These are phyloP conservation scores for Erigeron canadensis DNA, from an alignment of 129 eudicot species.

Conservation along the genomic window DNA sequence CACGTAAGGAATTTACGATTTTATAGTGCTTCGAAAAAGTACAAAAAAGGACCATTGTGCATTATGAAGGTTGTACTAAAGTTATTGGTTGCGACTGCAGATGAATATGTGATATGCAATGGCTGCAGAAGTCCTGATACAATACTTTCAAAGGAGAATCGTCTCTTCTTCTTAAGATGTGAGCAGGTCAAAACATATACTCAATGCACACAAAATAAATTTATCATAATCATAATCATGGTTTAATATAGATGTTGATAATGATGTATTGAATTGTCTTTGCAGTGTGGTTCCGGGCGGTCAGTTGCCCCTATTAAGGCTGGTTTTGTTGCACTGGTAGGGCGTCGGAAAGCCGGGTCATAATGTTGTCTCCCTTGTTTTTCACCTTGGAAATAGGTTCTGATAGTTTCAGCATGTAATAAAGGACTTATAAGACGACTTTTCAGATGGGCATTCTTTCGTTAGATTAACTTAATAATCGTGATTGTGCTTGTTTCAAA, in stretches of 20 bases:
- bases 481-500: background rate
- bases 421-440: background rate
- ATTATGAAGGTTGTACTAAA: background rate
- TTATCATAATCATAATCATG: background rate
- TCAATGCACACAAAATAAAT: background rate
- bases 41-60: background rate
- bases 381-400: background rate
- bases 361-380: constrained; percentile 16
- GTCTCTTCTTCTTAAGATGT: constrained; percentile 70
- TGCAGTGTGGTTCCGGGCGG: constrained; percentile 46
- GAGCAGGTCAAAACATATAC: constrained; percentile 38
- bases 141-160: constrained; percentile 62
- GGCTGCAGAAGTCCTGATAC: constrained; percentile 78
- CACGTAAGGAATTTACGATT: no score
- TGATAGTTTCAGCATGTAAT: constrained; percentile 1
- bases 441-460: background rate
- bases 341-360: constrained; percentile 41
- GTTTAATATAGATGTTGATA: background rate
- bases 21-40: no score
- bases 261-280: background rate
- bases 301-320: constrained; percentile 52
- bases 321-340: constrained; percentile 43
- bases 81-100: constrained; percentile 28
- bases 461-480: background rate
- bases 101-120: constrained; percentile 65